phyloP scores from a whole-genome alignment of 169 alveolate species.

The Cryptosporidium parvum region DNA sequence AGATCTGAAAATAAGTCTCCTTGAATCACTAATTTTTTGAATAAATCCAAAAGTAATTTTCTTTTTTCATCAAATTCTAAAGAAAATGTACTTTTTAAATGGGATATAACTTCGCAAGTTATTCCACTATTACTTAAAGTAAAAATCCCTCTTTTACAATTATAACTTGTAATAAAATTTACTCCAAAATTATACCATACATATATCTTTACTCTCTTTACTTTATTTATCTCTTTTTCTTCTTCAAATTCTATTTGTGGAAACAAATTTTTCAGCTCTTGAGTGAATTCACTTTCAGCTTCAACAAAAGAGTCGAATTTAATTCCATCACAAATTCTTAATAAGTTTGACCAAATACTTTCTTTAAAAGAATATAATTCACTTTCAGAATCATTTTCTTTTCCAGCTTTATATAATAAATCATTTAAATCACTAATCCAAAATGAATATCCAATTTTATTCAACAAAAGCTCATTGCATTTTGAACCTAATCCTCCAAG shows the following conservation, averaged over 20 bases:
- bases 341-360: background rate
- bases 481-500: constrained; percentile 26
- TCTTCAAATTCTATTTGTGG: constrained; percentile 2
- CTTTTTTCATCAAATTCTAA: background rate
- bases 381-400: background rate
- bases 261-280: background rate
- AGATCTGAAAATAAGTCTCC: constrained; percentile 1
- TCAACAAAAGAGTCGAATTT: constrained; percentile 37
- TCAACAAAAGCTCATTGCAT: background rate
- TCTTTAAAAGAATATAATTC: background rate
- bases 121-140: constrained; percentile 1
- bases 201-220: background rate
- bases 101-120: constrained; percentile 31
- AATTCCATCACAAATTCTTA: constrained; percentile 41
- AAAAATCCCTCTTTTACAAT: constrained; percentile 39
- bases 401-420: background rate
- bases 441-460: background rate
- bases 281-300: background rate
- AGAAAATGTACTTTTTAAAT: constrained; percentile 15
- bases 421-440: constrained; percentile 33
- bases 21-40: background rate
- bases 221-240: background rate
- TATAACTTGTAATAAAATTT: constrained; percentile 18
- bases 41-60: constrained; percentile 2
- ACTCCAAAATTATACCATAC: constrained; percentile 49